Evolutionary conservation across 805 yeast species (phyloP).

Genomic region (Wickerhamiella cacticola): DNA sequence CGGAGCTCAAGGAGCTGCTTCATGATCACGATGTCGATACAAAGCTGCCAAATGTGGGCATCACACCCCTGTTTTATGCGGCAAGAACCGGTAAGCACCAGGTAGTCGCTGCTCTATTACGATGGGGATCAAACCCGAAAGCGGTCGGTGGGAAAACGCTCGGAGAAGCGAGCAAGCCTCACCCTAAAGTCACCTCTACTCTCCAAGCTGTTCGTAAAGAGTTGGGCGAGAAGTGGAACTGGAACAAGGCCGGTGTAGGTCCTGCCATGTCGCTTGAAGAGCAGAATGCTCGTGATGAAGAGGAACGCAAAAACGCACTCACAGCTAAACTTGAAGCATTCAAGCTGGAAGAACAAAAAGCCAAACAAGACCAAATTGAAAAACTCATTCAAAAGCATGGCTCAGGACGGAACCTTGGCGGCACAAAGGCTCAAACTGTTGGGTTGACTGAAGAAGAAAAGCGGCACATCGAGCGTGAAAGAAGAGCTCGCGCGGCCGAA

Average conservation of each 20-base stretch:
- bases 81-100: constrained; percentile 53
- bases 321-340: constrained; percentile 5
- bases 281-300: constrained; percentile 24
- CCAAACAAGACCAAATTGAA: constrained; percentile 21
- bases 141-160: constrained; percentile 49
- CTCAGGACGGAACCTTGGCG: constrained; percentile 21
- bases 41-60: constrained; percentile 42
- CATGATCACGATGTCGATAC: constrained; percentile 41
- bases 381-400: constrained; percentile 23
- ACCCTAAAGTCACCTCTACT: constrained; percentile 30
- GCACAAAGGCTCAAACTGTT: constrained; percentile 22
- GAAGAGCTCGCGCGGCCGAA: constrained; percentile 93
- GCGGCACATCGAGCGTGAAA: constrained; percentile 76
- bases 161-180: constrained; percentile 46
- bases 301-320: constrained; percentile 20
- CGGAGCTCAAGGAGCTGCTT: constrained; percentile 53
- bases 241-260: constrained; percentile 59
- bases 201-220: constrained; percentile 58
- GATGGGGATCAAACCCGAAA: constrained; percentile 59
- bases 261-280: constrained; percentile 34
- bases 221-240: constrained; percentile 65
- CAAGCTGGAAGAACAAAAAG: constrained; percentile 17
- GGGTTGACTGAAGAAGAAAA: constrained; percentile 65
- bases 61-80: constrained; percentile 69
- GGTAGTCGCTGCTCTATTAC: constrained; percentile 51